A percentile compares a stretch with the other conserved stretches of the same genome.
Evolutionary conservation across 1,284 basidiomycete genomes (phyloP).

Genomic region (Mixia osmundae): DNA sequence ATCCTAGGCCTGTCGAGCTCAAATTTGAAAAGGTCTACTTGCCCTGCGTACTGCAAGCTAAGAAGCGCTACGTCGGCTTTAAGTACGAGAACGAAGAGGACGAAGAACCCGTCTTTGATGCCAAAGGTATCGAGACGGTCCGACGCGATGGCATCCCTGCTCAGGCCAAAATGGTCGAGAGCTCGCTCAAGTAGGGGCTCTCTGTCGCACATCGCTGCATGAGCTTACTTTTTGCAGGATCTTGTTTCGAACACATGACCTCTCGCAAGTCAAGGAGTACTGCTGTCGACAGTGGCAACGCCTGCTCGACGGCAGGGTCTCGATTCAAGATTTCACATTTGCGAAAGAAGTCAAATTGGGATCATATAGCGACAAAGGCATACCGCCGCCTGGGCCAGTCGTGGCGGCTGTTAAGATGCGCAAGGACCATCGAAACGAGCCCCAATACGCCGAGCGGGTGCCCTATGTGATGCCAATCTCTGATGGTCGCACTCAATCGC

Average conservation of each 20-base stretch:
- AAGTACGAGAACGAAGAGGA: conserved; percentile 74
- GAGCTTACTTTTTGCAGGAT: conserved; percentile 30
- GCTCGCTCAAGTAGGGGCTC: conserved; percentile 44
- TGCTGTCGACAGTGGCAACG: conserved; percentile 67
- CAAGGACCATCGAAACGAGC: conserved; percentile 54
- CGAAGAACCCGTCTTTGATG: conserved; percentile 59
- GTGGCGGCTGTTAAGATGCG: conserved; percentile 55
- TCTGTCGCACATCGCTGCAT: not conserved
- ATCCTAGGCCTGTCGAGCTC: conserved; percentile 76
- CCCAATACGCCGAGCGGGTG: conserved; percentile 78
- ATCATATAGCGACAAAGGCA: conserved; percentile 58
- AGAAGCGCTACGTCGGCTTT: conserved; percentile 91
- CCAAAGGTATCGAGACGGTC: conserved; percentile 94
- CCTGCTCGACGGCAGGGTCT: conserved; percentile 52
- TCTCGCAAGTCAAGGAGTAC: conserved; percentile 71
- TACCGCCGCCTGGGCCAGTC: conserved; percentile 70
- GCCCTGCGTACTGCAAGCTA: conserved; percentile 77
- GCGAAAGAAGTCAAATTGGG: conserved; percentile 84
- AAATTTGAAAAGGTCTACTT: conserved; percentile 98
- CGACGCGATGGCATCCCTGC: conserved; percentile 71
- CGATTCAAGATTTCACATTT: conserved; percentile 76
- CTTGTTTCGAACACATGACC: conserved; percentile 65
- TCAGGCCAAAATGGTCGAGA: conserved; percentile 71
- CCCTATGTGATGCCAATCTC: conserved; percentile 69
- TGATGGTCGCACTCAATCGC: conserved; percentile 35